These are phyloP conservation scores for Fragaria vesca DNA, from an alignment of 306 rosid species.

Conservation along the genomic window DNA sequence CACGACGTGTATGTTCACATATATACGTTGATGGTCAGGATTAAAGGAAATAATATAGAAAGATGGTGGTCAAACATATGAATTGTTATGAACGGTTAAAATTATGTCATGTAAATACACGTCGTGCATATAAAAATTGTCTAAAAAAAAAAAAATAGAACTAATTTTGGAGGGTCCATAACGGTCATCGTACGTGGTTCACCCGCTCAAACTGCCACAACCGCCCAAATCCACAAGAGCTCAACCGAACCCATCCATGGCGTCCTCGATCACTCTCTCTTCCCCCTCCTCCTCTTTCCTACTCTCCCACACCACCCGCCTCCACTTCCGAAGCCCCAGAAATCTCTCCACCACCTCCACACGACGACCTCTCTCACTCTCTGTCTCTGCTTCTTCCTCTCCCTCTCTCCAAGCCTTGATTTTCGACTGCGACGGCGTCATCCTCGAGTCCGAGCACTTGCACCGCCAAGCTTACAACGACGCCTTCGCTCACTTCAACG, in stretches of 20 bases:
- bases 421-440: conserved; percentile 93
- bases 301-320: conserved; percentile 27
- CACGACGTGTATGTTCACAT: no score
- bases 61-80: no score
- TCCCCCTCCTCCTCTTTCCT: conserved; percentile 23
- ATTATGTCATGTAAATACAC: no score
- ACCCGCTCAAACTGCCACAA: conserved; percentile 28
- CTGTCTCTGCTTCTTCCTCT: conserved; percentile 42
- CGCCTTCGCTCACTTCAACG: conserved; percentile 70
- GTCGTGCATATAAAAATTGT: no score
- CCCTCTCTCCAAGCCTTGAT: conserved; percentile 64
- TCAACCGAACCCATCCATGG: conserved; percentile 36
- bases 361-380: conserved; percentile 33
- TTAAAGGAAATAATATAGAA: no score
- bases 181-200: conserved; percentile 24
- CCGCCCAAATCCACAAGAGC: conserved; percentile 45
- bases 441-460: conserved; percentile 89
- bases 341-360: conserved; percentile 15
- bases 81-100: no score
- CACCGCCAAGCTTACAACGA: conserved; percentile 94
- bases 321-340: conserved; percentile 15
- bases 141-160: neutral
- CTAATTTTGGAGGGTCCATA: conserved; percentile 30
- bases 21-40: no score
- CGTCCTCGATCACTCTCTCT: conserved; percentile 35